Conservation (phyloP, 345 rosid genomes). For the Isatis tinctoria region DNA sequence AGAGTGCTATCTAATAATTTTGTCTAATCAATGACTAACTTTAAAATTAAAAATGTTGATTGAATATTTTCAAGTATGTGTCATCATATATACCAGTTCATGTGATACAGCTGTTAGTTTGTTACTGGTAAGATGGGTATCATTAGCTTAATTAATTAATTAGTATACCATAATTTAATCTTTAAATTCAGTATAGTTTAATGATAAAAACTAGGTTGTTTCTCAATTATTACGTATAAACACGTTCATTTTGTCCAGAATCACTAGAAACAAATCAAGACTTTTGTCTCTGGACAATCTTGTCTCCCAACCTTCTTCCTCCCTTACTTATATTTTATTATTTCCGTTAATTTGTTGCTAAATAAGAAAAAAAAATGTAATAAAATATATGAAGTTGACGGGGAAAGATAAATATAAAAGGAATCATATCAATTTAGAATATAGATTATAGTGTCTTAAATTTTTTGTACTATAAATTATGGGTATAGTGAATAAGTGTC, state of each 20-base stretch:
- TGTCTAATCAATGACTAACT: background rate
- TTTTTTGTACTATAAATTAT: background rate
- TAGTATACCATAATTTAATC: background rate
- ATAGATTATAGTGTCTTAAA: background rate
- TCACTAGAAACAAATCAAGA: slow-evolving; percentile 23
- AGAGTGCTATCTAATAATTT: background rate
- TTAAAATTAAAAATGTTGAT: background rate
- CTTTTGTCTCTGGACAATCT: slow-evolving; percentile 21
- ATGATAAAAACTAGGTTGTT: background rate
- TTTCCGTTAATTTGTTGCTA: background rate
- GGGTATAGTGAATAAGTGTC: background rate
- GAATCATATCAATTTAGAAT: too few species aligned
- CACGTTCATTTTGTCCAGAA: slow-evolving; percentile 12
- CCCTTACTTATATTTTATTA: background rate
- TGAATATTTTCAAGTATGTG: background rate
- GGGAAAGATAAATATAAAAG: too few species aligned
- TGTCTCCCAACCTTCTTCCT: background rate
- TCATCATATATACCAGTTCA: slow-evolving; percentile 15
- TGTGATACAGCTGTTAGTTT: slow-evolving; percentile 11
- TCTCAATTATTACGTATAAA: background rate
- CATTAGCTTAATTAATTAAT: background rate
- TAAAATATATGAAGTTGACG: background rate
- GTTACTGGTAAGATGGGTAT: background rate
- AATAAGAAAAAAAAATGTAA: background rate
- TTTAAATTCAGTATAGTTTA: background rate